phyloP scores from a whole-genome alignment of 768 basidiomycete species.

The Suillus subalutaceus region DNA sequence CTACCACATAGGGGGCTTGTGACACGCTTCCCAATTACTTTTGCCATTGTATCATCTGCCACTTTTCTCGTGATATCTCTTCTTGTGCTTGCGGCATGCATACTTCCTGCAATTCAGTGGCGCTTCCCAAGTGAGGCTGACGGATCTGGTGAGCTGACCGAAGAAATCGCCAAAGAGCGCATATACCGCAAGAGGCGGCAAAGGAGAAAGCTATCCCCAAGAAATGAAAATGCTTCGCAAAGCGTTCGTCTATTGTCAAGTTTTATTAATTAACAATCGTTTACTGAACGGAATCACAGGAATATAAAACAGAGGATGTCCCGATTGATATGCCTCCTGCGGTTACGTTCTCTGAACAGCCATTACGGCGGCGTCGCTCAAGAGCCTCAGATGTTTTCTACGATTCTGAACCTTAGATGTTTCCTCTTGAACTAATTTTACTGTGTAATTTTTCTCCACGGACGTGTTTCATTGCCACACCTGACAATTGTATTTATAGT shows the following conservation, averaged over 20 bases:
- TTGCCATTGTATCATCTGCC: slow-evolving; percentile 48
- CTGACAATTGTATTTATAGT: slow-evolving; percentile 23
- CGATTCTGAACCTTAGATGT: slow-evolving; percentile 31
- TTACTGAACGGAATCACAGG: slow-evolving; percentile 18
- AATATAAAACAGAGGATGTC: slow-evolving; percentile 29
- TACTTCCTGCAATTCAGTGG: slow-evolving; percentile 50
- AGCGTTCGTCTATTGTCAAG: slow-evolving; percentile 23
- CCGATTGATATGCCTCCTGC: slow-evolving; percentile 35
- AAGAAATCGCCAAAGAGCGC: slow-evolving; percentile 23
- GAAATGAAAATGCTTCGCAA: slow-evolving; percentile 22
- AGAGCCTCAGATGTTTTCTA: slow-evolving; percentile 36
- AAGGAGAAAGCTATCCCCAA: slow-evolving; percentile 23
- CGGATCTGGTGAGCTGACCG: slow-evolving; percentile 2
- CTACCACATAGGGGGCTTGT: slow-evolving; percentile 57
- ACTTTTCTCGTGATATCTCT: slow-evolving; percentile 52
- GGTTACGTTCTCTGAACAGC: slow-evolving; percentile 28
- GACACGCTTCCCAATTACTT: slow-evolving; percentile 66
- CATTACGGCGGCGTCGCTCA: slow-evolving; percentile 51
- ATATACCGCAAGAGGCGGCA: slow-evolving; percentile 5
- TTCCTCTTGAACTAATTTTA: slow-evolving; percentile 2
- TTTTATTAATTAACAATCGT: slow-evolving; percentile 14
- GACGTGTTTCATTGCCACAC: background rate
- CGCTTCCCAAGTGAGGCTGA: slow-evolving; percentile 22
- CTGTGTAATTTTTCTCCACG: background rate
- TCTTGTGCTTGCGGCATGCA: slow-evolving; percentile 49